Evolutionary conservation across 345 rosid species (phyloP).

Genomic region (Lumnitzera littorea): DNA sequence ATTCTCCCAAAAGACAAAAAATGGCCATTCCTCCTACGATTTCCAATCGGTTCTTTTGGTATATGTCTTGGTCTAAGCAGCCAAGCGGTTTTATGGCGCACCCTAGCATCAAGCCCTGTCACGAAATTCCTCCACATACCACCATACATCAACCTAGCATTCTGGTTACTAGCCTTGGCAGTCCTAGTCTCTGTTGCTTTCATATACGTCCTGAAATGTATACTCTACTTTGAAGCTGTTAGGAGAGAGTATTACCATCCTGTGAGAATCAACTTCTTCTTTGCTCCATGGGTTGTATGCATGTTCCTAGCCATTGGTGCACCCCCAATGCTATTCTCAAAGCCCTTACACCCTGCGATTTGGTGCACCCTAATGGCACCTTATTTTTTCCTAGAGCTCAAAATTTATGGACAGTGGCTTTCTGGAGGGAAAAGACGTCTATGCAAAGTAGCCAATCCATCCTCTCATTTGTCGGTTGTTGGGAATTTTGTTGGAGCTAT

Average conservation of each 20-base stretch:
- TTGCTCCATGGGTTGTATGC: slow-evolving; percentile 96
- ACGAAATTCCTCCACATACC: slow-evolving; percentile 61
- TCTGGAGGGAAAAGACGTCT: slow-evolving; percentile 88
- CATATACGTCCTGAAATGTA: slow-evolving; percentile 77
- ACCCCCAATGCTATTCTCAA: slow-evolving; percentile 40
- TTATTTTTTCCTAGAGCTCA: slow-evolving; percentile 78
- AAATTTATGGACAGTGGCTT: slow-evolving; percentile 94
- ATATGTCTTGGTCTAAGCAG: slow-evolving; percentile 90
- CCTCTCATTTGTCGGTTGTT: slow-evolving; percentile 87
- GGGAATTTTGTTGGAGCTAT: slow-evolving; percentile 95
- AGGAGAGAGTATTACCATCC: slow-evolving; percentile 89
- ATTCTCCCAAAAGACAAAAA: slow-evolving; percentile 81
- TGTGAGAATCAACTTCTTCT: slow-evolving; percentile 82
- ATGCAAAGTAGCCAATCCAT: slow-evolving; percentile 93
- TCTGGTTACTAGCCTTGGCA: slow-evolving; percentile 62
- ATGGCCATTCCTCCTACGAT: slow-evolving; percentile 94
- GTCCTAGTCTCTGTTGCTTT: slow-evolving; percentile 47
- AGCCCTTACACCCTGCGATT: slow-evolving; percentile 51
- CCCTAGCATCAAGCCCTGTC: slow-evolving; percentile 67
- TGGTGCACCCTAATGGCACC: slow-evolving; percentile 86
- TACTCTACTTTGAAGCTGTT: slow-evolving; percentile 90
- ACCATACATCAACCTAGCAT: slow-evolving; percentile 52
- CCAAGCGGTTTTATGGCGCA: slow-evolving; percentile 78
- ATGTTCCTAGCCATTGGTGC: slow-evolving; percentile 80
- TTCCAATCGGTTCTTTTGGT: slow-evolving; percentile 85